phyloP scores from a whole-genome alignment of 768 basidiomycete genomes.

The Pulveroboletus sp. region DNA sequence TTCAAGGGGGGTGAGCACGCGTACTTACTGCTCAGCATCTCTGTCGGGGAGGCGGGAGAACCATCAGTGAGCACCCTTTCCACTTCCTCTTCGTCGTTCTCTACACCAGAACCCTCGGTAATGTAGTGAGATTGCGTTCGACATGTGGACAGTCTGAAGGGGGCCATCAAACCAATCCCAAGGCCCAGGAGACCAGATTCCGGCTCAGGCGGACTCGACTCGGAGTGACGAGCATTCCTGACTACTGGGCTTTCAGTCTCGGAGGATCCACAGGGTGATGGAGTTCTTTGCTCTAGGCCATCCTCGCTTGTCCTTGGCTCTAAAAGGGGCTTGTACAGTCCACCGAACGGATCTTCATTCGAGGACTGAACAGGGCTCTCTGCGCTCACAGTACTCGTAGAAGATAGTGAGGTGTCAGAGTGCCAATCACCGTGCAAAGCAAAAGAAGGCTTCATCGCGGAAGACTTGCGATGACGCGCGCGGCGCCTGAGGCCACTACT shows the following conservation, averaged over 20 bases:
- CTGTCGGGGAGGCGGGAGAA: constrained; percentile 23
- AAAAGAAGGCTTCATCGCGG: constrained; percentile 25
- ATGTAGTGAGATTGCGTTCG: constrained; percentile 24
- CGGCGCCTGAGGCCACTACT: constrained; percentile 30
- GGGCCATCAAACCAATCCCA: constrained; percentile 45
- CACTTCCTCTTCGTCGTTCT: constrained; percentile 34
- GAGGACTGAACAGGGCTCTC: constrained; percentile 28
- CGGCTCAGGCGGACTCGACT: constrained; percentile 25
- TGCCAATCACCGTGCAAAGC: constrained; percentile 28
- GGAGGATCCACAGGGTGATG: constrained; percentile 19
- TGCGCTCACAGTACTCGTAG: constrained; percentile 16
- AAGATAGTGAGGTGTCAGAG: constrained; percentile 30
- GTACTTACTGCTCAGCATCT: constrained; percentile 15
- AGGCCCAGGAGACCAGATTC: constrained; percentile 37
- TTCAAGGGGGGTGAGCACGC: constrained; percentile 43
- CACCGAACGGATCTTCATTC: constrained; percentile 45
- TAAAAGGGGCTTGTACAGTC: constrained; percentile 38
- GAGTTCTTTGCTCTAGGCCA: constrained; percentile 9
- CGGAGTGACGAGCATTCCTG: constrained; percentile 25
- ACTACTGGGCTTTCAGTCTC: constrained; percentile 52
- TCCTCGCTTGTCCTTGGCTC: constrained; percentile 10
- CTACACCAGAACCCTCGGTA: constrained; percentile 12
- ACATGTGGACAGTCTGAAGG: constrained; percentile 47
- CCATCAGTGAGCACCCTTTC: constrained; percentile 25
- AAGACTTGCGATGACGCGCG: constrained; percentile 25